Evolutionary conservation across 495 filamentous ascomycete species (phyloP).

Genomic region (Penicillium pancosmium): DNA sequence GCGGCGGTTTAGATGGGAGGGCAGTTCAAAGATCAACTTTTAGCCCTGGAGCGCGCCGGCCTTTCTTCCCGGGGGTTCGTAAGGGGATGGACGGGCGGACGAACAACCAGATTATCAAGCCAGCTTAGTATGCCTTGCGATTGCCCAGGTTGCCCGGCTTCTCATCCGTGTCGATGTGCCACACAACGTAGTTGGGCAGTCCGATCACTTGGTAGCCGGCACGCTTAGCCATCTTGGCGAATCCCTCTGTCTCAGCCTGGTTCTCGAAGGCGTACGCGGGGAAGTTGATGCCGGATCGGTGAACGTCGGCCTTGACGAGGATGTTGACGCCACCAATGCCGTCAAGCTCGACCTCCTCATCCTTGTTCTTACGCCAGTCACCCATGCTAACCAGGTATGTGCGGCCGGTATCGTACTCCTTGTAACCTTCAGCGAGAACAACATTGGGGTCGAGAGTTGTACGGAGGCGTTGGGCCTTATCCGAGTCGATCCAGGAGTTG

Average conservation of each 20-base stretch:
- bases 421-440: conserved; percentile 92
- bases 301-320: conserved; percentile 95
- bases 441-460: conserved; percentile 73
- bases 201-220: conserved; percentile 92
- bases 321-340: conserved; percentile 98
- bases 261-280: conserved; percentile 97
- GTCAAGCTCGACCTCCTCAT: conserved; percentile 87
- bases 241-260: conserved; percentile 97
- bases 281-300: conserved; percentile 96
- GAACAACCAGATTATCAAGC: not conserved
- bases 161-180: conserved; percentile 99
- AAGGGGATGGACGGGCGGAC: conserved; percentile 1
- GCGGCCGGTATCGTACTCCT: conserved; percentile 86
- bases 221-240: conserved; percentile 97
- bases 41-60: conserved; percentile 6
- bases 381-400: conserved; percentile 86
- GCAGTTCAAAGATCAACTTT: conserved; percentile 30
- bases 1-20: not conserved
- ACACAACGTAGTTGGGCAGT: conserved; percentile 96
- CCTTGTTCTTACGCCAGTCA: conserved; percentile 87
- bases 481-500: conserved; percentile 98
- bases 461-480: conserved; percentile 74
- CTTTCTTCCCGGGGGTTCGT: conserved; percentile 13
- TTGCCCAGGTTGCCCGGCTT: conserved; percentile 76
- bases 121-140: conserved; percentile 46